phyloP scores from a whole-genome alignment of 306 rosid genomes.

The Lathyrus tuberosus region DNA sequence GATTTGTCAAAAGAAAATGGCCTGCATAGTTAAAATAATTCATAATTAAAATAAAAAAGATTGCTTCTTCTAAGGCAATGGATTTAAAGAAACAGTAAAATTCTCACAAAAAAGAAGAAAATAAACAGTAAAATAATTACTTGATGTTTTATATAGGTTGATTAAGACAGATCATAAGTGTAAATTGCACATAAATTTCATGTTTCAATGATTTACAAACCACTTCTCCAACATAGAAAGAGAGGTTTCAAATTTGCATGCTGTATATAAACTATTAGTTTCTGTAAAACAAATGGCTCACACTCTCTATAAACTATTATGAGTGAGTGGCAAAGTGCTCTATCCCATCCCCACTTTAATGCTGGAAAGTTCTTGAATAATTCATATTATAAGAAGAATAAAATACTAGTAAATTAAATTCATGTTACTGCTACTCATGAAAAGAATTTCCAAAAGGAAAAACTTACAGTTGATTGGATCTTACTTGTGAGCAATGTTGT shows the following conservation, averaged over 20 bases:
- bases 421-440: not conserved
- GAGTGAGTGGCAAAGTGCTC: conserved; percentile 7
- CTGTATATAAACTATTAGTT: not conserved
- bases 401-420: not conserved
- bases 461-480: not conserved
- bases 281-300: not conserved
- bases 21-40: conserved; percentile 51
- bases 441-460: not conserved
- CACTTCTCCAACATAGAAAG: not conserved
- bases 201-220: conserved; percentile 2
- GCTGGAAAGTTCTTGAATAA: conserved; percentile 5
- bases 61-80: conserved; percentile 18
- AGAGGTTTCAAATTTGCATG: not conserved
- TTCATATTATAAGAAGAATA: not conserved
- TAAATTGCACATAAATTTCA: not conserved
- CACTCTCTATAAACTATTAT: not conserved
- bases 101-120: not conserved
- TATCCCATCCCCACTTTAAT: not conserved
- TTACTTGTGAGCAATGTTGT: not conserved
- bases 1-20: conserved; percentile 85
- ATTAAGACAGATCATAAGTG: conserved; percentile 5
- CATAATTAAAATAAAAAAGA: conserved; percentile 14
- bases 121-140: not conserved
- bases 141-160: conserved; percentile 10
- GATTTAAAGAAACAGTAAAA: conserved; percentile 16